Conservation (phyloP, 148 eudicot genomes). For the Rhododendron ferrugineum region DNA sequence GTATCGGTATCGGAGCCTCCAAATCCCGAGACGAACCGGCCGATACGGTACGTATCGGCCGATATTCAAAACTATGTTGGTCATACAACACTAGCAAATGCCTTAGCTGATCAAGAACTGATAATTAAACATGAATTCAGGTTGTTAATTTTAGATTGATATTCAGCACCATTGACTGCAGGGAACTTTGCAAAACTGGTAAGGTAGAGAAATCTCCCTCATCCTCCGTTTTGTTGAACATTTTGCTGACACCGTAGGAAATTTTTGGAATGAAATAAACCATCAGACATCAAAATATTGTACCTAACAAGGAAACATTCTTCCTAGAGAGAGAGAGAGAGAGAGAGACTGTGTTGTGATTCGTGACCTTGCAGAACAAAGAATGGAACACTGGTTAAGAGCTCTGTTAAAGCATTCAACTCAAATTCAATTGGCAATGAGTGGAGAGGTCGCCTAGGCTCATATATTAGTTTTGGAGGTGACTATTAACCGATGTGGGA, state of each 20-base stretch:
- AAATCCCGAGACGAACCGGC: no score
- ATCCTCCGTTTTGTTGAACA: constrained; percentile 2
- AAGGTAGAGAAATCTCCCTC: constrained; percentile 61
- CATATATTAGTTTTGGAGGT: no score
- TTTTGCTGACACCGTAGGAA: neutral
- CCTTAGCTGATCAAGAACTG: neutral
- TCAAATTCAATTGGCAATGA: no score
- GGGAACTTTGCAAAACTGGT: constrained; percentile 97
- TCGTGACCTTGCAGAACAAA: neutral
- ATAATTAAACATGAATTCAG: neutral
- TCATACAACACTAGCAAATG: neutral
- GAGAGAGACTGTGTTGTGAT: no score
- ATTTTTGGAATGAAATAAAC: neutral
- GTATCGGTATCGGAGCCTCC: no score
- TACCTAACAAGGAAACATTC: neutral
- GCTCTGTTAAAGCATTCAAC: neutral
- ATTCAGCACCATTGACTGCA: constrained; percentile 90
- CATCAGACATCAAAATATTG: neutral
- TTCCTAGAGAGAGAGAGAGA: neutral
- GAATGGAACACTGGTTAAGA: neutral
- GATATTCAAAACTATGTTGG: no score
- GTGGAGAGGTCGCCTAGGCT: no score
- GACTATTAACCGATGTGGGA: no score
- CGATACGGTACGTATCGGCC: no score
- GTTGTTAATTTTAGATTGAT: constrained; percentile 69